Conservation (phyloP, 2,329 filamentous ascomycete species). For the Fusarium armeniacum region DNA sequence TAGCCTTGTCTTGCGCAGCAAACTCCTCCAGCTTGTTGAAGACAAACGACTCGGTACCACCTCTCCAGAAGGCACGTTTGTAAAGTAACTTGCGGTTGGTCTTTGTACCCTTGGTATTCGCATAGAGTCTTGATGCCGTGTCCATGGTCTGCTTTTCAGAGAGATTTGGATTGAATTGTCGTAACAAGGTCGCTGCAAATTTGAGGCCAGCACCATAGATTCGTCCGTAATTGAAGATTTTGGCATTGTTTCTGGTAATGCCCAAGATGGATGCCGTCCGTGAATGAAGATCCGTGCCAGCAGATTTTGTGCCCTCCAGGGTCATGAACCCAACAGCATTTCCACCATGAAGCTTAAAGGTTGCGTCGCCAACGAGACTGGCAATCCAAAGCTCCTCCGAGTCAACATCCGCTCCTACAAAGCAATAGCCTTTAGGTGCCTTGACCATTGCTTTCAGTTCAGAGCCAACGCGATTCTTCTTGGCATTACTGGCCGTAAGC, state of each 20-base stretch:
- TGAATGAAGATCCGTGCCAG: conserved; percentile 93
- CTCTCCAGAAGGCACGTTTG: conserved; percentile 89
- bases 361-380: conserved; percentile 91
- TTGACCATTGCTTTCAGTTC: conserved; percentile 97
- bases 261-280: conserved; percentile 92
- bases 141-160: conserved; percentile 82
- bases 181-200: conserved; percentile 89
- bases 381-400: conserved; percentile 99
- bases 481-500: conserved; percentile 97
- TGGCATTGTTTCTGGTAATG: conserved; percentile 94
- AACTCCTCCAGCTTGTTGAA: conserved; percentile 99
- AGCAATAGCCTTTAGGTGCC: conserved; percentile 89
- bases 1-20: conserved; percentile 90
- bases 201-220: conserved; percentile 98
- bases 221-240: conserved; percentile 98
- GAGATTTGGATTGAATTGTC: conserved; percentile 91
- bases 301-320: conserved; percentile 92
- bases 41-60: conserved; percentile 96
- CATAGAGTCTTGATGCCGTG: conserved; percentile 85
- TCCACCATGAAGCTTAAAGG: conserved; percentile 94
- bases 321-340: conserved; percentile 99
- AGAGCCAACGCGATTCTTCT: conserved; percentile 94
- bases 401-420: conserved; percentile 97
- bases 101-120: conserved; percentile 90
- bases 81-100: conserved; percentile 80